Base-by-base conservation (phyloP, 805 yeast species). In the Cyberlindnera xishuangbannaensis region DNA sequence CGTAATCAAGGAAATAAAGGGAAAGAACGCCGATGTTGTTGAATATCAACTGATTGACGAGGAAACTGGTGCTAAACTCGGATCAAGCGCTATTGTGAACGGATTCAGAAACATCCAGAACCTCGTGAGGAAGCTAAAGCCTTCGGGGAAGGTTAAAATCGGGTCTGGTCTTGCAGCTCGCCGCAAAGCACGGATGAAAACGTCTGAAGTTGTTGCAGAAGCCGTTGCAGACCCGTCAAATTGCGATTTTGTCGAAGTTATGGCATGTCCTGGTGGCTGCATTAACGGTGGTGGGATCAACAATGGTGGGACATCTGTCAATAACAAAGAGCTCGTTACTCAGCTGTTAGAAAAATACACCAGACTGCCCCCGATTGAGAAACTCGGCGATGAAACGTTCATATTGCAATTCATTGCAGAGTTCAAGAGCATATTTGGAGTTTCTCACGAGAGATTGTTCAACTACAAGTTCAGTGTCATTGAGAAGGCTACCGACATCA, bases 221-320 rank as follows among this genome's bases (percentile, higher is more conserved):
- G 33, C 39, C 6, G 41, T 43, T 10, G 78, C 77, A 0, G 88
- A 83, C 39, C 82, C 90, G 1, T 58, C 72, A 20, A 65, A 62
- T 25, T 78, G 83, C 46, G 92, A 85, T 41, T 84, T 82, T 46
- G 83, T 90, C 6, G 98, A 92, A 50, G 82, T 92, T 28, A 90
- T 87, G 96, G 98, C 98, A 1, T 92, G 98, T 56, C 98, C 98
- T 6, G 87, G 85, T 18, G 98, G 98, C 2, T 92, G 97, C 52
- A 83, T 88, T 36, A 92, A 90, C 51, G 98, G 98, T 9, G 97
- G 98, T 15, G 98, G 98, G 0, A 88, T 87, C 48, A 51, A 45
- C 25, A 38, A 34, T 18, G 45, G 40, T n/a, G 42, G 42, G 7
- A 33, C 28, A 20, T 36, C 37, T 4, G 39, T 39, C 9, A 39